A percentile compares a stretch with the other conserved stretches of the same genome.
phyloP scores from a whole-genome alignment of 306 rosid species.

The Styphnolobium japonicum region DNA sequence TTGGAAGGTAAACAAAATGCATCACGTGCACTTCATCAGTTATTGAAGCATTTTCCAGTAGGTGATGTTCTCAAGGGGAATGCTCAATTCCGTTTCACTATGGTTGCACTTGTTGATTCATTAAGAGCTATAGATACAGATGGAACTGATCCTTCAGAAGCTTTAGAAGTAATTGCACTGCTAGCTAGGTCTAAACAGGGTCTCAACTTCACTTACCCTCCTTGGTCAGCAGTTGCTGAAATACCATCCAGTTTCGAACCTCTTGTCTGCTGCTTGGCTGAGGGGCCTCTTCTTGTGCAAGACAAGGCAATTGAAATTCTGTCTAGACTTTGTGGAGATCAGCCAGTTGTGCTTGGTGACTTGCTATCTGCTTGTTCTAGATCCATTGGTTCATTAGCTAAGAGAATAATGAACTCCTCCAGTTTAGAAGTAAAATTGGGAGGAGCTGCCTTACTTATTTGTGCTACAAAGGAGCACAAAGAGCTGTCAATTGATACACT shows the following conservation, averaged over 20 bases:
- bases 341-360: constrained; percentile 62
- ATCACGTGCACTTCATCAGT: constrained; percentile 80
- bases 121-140: constrained; percentile 60
- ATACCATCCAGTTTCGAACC: constrained; percentile 69
- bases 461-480: constrained; percentile 75
- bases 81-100: constrained; percentile 64
- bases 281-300: constrained; percentile 75
- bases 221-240: constrained; percentile 72
- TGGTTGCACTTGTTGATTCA: constrained; percentile 79
- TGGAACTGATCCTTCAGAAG: constrained; percentile 68
- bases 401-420: constrained; percentile 71
- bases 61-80: constrained; percentile 69
- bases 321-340: constrained; percentile 82
- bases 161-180: constrained; percentile 77
- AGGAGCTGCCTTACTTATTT: constrained; percentile 76
- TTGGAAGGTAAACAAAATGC: constrained; percentile 83
- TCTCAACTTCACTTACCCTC: constrained; percentile 46
- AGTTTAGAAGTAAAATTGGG: constrained; percentile 80
- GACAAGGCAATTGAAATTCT: constrained; percentile 89
- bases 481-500: constrained; percentile 67
- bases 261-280: constrained; percentile 73
- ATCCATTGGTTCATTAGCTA: constrained; percentile 71
- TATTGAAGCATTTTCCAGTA: constrained; percentile 79
- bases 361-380: constrained; percentile 54
- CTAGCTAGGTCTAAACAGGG: constrained; percentile 75